Base-by-base conservation (phyloP, 108 stramenopile genomes). In the Hondaea fermentalgiana region DNA sequence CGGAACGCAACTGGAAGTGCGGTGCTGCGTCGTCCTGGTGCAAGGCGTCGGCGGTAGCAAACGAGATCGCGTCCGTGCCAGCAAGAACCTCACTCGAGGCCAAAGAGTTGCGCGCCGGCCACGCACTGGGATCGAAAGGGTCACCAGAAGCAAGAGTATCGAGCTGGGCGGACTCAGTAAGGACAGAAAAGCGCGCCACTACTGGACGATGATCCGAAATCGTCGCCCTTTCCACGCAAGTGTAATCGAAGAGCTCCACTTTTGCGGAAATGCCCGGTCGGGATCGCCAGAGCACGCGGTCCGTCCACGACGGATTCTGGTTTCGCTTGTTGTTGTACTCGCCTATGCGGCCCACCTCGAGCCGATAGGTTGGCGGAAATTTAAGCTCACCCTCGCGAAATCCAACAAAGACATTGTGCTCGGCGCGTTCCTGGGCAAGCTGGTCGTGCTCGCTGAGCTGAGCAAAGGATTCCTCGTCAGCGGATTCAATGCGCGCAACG, bases 291-390 rank as follows among this genome's bases (percentile, higher is more conserved):
- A 93, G 60, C 23, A 93, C 89, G 58, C 93, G 90, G 57, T 93
- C 93, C 51, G 90, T 91, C 58, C 87, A 93, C 35, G 88, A 72
- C 35, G 91, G 89, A 57, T 90, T 91, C 59, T 91, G 91, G 57
- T 91, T 72, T 59, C 89, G 87, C 90, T 93, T 93, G 71, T 91
- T 91, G 76, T 10, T 76, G 89, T 90, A 91, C 5, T 16, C 87
- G n/a, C n/a, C 28, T 5, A 10, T 44, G 21, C 10, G 87, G 12
- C 89, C 87, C 23, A 71, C 51, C 23, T 57, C 58, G 10, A 91
- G 23, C n/a, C 91, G 90, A 72, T 92, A 92, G n/a, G 91, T 90
- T 17, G 91, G 91, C 35, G 90, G 44, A 53, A 92, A 92, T 14
- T 43, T 23, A 29, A 92, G 90, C 25, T 72, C 60, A 49, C 87